These are phyloP conservation scores for Claviceps sp. DNA, from an alignment of 2,329 filamentous ascomycete species.

Conservation along the genomic window DNA sequence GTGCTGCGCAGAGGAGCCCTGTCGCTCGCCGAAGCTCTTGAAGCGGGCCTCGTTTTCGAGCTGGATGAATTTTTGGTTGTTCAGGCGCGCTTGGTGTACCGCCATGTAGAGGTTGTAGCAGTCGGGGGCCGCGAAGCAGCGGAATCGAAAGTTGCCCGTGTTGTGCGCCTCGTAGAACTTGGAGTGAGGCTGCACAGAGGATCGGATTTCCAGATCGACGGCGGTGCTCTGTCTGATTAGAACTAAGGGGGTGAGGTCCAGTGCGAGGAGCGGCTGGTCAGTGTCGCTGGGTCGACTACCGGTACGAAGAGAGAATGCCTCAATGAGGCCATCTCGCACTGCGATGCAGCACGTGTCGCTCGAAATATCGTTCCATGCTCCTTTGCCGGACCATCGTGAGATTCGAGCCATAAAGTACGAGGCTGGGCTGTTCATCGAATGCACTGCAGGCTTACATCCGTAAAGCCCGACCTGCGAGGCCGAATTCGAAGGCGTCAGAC, in stretches of 20 bases:
- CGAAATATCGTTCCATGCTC: conserved; percentile 45
- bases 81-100: conserved; percentile 78
- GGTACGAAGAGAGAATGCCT: conserved; percentile 34
- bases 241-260: conserved; percentile 84
- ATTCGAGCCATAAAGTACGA: conserved; percentile 39
- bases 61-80: conserved; percentile 77
- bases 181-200: conserved; percentile 62
- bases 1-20: conserved; percentile 17
- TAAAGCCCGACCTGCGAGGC: conserved; percentile 57
- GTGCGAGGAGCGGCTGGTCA: conserved; percentile 43
- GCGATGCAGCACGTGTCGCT: conserved; percentile 39
- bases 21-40: conserved; percentile 55
- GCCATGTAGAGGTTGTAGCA: conserved; percentile 72
- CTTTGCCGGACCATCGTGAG: conserved; percentile 50
- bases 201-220: conserved; percentile 87
- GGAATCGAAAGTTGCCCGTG: conserved; percentile 74
- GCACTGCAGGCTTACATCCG: conserved; percentile 27
- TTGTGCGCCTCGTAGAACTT: conserved; percentile 51
- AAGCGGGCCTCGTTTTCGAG: conserved; percentile 53
- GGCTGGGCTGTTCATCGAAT: conserved; percentile 22
- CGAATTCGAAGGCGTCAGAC: conserved; percentile 67
- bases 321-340: conserved; percentile 44
- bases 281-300: conserved; percentile 17
- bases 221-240: conserved; percentile 82
- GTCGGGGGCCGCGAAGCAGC: conserved; percentile 61